Conservation (phyloP, 1,284 basidiomycete species). For the Inonotus hispidus region DNA sequence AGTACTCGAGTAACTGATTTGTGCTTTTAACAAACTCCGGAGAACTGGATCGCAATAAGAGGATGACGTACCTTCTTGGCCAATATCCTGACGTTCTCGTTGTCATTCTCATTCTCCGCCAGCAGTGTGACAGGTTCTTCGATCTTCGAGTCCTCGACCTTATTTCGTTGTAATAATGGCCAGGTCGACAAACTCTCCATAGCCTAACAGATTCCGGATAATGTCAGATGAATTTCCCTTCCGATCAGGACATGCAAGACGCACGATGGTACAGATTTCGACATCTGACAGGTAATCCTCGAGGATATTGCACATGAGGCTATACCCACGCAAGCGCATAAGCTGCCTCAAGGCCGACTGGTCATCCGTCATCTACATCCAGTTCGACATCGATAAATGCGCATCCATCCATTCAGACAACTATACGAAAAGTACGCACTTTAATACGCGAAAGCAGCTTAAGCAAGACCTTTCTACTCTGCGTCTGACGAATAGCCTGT, state of each 20-base stretch:
- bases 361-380: constrained; percentile 75
- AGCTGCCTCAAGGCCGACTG: constrained; percentile 75
- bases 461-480: constrained; percentile 76
- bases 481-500: constrained; percentile 86
- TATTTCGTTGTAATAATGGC: constrained; percentile 88
- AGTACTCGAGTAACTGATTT: constrained; percentile 59
- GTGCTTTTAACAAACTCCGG: not conserved
- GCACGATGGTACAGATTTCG: constrained; percentile 66
- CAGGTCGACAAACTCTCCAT: constrained; percentile 73
- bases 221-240: not conserved
- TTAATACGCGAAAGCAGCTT: constrained; percentile 86
- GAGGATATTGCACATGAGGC: constrained; percentile 85
- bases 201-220: constrained; percentile 39
- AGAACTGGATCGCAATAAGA: not conserved
- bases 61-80: constrained; percentile 49
- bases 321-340: constrained; percentile 92
- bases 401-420: not conserved
- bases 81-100: constrained; percentile 42
- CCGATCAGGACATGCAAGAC: not conserved
- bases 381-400: not conserved
- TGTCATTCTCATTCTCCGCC: constrained; percentile 50
- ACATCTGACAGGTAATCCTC: constrained; percentile 73
- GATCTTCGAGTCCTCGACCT: constrained; percentile 87
- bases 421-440: constrained; percentile 35
- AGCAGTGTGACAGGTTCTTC: constrained; percentile 59